These are phyloP conservation scores for Orbilia quercus DNA, from an alignment of 2,329 filamentous ascomycete species.

Conservation along the genomic window DNA sequence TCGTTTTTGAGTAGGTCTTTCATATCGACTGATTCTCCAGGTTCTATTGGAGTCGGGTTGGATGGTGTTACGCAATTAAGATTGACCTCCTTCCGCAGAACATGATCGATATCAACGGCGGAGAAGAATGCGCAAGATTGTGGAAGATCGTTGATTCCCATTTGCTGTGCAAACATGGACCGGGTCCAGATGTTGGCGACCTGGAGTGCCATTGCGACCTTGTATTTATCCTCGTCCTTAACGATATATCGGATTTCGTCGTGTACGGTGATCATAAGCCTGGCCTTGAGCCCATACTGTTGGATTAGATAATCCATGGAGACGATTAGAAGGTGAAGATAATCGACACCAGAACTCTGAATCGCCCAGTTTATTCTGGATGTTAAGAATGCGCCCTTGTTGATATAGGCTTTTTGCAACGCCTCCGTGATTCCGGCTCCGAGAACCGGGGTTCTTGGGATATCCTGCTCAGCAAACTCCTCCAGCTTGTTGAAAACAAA, in stretches of 20 bases:
- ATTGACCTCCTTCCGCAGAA: conserved; percentile 96
- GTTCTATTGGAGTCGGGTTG: conserved; percentile 79
- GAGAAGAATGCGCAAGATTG: conserved; percentile 96
- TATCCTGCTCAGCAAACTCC: conserved; percentile 95
- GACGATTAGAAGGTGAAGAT: conserved; percentile 91
- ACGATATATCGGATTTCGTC: conserved; percentile 97
- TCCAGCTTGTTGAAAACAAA: conserved; percentile 99
- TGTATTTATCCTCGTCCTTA: conserved; percentile 84
- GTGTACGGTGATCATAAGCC: conserved; percentile 92
- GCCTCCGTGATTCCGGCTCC: conserved; percentile 97
- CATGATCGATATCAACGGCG: conserved; percentile 92
- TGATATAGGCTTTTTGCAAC: conserved; percentile 86
- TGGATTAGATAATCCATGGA: conserved; percentile 93
- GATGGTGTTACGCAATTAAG: conserved; percentile 97
- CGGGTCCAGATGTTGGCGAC: conserved; percentile 95
- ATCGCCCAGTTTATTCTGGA: conserved; percentile 99
- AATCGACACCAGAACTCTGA: conserved; percentile 96
- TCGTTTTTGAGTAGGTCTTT: conserved; percentile 79
- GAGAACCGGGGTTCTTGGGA: conserved; percentile 87
- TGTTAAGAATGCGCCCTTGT: conserved; percentile 90
- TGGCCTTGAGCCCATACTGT: conserved; percentile 84
- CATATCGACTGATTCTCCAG: conserved; percentile 89
- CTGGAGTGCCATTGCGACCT: conserved; percentile 90
- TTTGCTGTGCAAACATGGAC: conserved; percentile 96
- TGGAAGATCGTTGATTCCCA: conserved; percentile 93